Evolutionary conservation across 83 land plant species (phyloP), one percentile per base, ranked within the genome.

Genomic region (Picea abies): DNA sequence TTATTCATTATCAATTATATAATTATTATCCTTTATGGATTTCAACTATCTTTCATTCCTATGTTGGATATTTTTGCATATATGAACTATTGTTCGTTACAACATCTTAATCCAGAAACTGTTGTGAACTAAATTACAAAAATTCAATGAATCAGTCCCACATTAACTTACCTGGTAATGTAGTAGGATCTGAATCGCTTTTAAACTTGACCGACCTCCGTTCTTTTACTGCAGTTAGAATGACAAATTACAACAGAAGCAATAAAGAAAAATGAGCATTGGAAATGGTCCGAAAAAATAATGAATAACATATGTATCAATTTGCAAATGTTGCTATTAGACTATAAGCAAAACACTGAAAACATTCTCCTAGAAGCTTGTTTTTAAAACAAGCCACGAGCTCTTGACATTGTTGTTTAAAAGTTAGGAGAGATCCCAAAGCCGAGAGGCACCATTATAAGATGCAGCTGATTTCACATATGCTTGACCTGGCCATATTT

Each of bases 161-260:
- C 12, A 17, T 22, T 20, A 82, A 66, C 81, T 23, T 80, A 90
- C 94, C 94, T 86, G 94, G 94, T 47, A 92, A 52, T 0, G 88
- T 83, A 19, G 90, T 92, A 3, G 92, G 88, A 84, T 92, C 94
- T 44, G 87, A 79, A 60, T 92, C 94, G 1, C 86, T 86, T 84
- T 88, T 90, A 69, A 92, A 92, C 8, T 85, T 65, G 4, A 92
- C 92, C 92, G 89, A 88, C 81, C 94, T 86, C 76, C 87, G 86
- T 83, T 90, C 92, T 80, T 92, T 90, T 83, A 88, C 94, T 90
- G 70, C 68, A n/a, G 4, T 73, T 20, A 20, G 29, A 79, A 20
- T 19, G 22, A 69, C 22, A 7, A 29, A 41, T 66, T 35, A 69
- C 61, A 76, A 68, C 72, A 60, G 35, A 79, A 82, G 16, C 25